Evolutionary conservation across 2,329 filamentous ascomycete genomes (phyloP).

Genomic region (Bipolaris cookei): DNA sequence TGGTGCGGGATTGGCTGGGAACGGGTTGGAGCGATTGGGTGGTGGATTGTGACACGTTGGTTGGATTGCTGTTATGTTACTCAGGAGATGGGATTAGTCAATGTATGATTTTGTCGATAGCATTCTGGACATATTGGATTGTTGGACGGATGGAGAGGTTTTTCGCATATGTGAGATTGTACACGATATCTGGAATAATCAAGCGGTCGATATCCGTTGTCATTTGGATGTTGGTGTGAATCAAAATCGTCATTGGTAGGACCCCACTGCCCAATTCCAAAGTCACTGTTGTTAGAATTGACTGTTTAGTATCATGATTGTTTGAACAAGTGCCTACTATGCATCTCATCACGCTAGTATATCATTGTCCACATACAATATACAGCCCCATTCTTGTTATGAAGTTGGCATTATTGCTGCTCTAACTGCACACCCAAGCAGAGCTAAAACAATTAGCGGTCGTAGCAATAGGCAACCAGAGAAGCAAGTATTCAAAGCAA

Average conservation of each 20-base stretch:
- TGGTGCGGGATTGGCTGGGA: neutral
- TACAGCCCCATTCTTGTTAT: no score
- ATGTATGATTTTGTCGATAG: neutral
- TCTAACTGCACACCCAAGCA: no score
- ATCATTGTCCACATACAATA: no score
- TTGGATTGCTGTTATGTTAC: constrained; percentile 1
- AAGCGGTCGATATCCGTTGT: neutral
- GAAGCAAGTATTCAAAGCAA: no score
- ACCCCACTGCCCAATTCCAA: neutral
- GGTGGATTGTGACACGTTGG: constrained; percentile 5
- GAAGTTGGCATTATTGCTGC: no score
- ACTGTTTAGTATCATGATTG: neutral
- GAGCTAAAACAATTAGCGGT: no score
- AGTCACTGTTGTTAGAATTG: neutral
- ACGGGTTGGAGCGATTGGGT: neutral
- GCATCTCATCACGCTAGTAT: no score
- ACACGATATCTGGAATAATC: neutral
- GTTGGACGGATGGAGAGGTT: no score
- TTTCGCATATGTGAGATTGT: neutral
- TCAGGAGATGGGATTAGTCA: neutral
- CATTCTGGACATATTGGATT: no score
- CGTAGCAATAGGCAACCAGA: no score
- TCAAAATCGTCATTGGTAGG: neutral
- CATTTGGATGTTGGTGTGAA: neutral
- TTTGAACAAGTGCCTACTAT: neutral